phyloP scores from a whole-genome alignment of 345 rosid genomes.

The Lepidium aucheri region DNA sequence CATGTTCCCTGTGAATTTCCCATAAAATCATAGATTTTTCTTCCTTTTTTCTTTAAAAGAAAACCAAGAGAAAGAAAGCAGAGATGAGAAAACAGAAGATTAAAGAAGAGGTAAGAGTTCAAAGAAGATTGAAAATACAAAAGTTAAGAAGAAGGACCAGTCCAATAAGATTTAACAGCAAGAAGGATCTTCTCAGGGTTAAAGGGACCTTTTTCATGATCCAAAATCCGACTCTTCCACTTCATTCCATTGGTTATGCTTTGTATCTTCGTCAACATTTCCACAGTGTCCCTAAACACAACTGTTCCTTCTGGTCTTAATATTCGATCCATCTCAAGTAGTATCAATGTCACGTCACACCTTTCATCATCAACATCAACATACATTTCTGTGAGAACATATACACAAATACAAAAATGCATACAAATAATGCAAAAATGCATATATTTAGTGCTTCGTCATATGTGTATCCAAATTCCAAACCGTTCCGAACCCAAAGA shows the following conservation, averaged over 20 bases:
- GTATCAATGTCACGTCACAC: slow-evolving; percentile 69
- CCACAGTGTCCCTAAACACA: slow-evolving; percentile 83
- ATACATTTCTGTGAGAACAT: no score
- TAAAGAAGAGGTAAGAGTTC: neutral
- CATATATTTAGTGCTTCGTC: no score
- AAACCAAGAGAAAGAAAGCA: neutral
- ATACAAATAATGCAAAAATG: no score
- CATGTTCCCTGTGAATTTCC: no score
- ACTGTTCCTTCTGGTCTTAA: slow-evolving; percentile 93
- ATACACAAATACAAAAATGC: no score
- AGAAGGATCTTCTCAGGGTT: slow-evolving; percentile 90
- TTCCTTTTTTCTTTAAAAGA: no score
- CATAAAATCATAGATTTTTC: no score
- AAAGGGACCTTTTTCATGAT: slow-evolving; percentile 96
- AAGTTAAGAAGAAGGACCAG: slow-evolving; percentile 37
- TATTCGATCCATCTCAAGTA: slow-evolving; percentile 96
- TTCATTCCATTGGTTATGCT: slow-evolving; percentile 76
- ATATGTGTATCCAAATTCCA: no score
- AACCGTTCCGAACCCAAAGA: no score
- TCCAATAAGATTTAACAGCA: slow-evolving; percentile 88
- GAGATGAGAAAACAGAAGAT: neutral
- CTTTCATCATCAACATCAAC: slow-evolving; percentile 33
- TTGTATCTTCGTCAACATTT: slow-evolving; percentile 68
- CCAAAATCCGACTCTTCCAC: slow-evolving; percentile 82
- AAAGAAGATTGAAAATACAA: neutral